Evolutionary conservation across 2,329 filamentous ascomycete genomes (phyloP), one percentile per base, ranked within the genome.

Genomic region (Blumeria hordei): DNA sequence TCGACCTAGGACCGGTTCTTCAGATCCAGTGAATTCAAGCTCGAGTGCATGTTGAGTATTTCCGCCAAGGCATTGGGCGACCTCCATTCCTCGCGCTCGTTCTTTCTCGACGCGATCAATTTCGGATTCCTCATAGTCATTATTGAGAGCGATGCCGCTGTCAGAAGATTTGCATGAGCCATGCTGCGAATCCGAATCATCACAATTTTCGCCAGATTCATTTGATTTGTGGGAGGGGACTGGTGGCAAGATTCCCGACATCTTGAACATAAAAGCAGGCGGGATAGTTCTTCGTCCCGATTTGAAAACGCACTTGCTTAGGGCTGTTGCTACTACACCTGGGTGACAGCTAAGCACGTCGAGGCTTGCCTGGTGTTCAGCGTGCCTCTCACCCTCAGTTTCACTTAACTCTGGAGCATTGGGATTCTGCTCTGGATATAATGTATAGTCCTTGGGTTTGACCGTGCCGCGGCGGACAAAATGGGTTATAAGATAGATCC

Each of bases 261-360:
- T 75, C 44, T 77, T 72, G 32, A 96, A 72, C 9, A 90, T 73
- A 52, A 84, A 73, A 60, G 88, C 83, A 0, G 92, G 88, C 59
- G 88, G 79, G 4, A 96, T 78, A 0, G 90, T 96, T 62, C 90
- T 72, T 21, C 90, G 74, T 0, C 83, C 85, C 56, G 86, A 73
- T 71, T 90, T 90, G 66, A 86, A 80, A 43, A 90, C 85, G 65
- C 90, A 90, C 70, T 55, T 55, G 12, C 33, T 44, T 44, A 90
- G 67, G 0, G 80, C 80, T 0, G 81, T 81, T 0, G 85, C 85
- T 60, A 83, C 75, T 43, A 90, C 74, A 58, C 76, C 78, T 67
- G 75, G 79, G 65, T 78, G 72, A 55, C 58, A 55, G 33, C 59
- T 35, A 7, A 51, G 49, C 28, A 9, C 28, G 6, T 56, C 55